Conservation (phyloP, 306 rosid species). For the cucumber (Cucumis sativus) region DNA sequence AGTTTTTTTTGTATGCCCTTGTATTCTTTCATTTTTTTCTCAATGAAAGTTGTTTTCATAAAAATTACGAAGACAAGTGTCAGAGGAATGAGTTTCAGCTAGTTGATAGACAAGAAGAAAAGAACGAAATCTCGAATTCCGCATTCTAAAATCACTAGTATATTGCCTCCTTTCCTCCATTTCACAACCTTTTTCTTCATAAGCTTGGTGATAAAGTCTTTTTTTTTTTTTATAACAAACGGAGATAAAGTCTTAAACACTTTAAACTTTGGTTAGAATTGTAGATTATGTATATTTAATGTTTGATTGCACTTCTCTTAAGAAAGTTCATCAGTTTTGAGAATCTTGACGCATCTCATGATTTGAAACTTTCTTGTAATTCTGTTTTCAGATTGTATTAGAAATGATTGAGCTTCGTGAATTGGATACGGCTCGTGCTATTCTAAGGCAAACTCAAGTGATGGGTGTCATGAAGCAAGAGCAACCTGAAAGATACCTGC, state of each 20-base stretch:
- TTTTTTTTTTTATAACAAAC: no score
- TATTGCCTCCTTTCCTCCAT: background rate
- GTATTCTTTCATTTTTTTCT: no score
- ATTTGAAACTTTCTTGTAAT: background rate
- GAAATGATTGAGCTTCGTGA: slow-evolving; percentile 99
- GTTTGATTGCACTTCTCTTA: background rate
- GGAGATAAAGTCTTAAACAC: background rate
- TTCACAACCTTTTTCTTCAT: background rate
- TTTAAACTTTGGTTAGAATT: background rate
- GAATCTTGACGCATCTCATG: background rate
- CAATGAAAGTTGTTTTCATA: no score
- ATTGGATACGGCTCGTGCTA: slow-evolving; percentile 93
- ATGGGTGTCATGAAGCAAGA: slow-evolving; percentile 99
- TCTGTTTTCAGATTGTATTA: slow-evolving; percentile 63
- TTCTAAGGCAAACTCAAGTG: slow-evolving; percentile 89
- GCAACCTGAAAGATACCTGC: slow-evolving; percentile 96
- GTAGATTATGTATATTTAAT: background rate
- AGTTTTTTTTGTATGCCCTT: no score
- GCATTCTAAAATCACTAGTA: background rate
- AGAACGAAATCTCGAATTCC: background rate
- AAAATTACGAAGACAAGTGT: background rate
- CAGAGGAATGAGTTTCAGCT: background rate
- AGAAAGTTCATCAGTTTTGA: background rate
- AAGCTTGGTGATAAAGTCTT: background rate
- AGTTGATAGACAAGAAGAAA: background rate